A percentile compares a stretch with the other conserved stretches of the same genome.
Conservation (phyloP, 2,329 filamentous ascomycete species). For the Hypoxylon sp. region DNA sequence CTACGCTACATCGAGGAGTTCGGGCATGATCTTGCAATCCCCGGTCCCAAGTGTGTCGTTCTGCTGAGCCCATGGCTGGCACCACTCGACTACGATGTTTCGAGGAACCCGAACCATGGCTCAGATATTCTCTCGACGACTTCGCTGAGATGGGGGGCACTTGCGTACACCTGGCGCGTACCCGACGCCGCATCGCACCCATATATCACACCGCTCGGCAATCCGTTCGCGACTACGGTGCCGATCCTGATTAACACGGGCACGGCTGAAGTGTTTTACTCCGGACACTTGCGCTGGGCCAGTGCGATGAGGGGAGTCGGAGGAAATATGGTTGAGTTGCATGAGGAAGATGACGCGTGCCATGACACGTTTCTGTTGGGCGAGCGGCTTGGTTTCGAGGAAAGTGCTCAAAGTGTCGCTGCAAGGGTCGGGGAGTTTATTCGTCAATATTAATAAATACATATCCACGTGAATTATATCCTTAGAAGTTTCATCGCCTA, state of each 20-base stretch:
- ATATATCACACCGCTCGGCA: conserved; percentile 45
- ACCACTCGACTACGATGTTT: conserved; percentile 20
- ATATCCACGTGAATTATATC: too few relatives aligned
- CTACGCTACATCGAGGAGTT: conserved; percentile 56
- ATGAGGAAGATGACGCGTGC: conserved; percentile 51
- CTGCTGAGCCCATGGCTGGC: conserved; percentile 45
- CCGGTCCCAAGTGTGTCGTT: conserved; percentile 47
- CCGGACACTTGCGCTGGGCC: conserved; percentile 66
- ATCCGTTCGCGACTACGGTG: conserved; percentile 37
- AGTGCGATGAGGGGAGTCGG: conserved; percentile 45
- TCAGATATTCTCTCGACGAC: conserved; percentile 52
- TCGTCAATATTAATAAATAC: not conserved
- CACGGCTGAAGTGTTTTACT: conserved; percentile 45
- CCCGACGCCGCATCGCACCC: conserved; percentile 39
- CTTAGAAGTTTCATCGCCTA: too few relatives aligned
- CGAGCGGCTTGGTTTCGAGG: conserved; percentile 52
- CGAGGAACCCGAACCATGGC: conserved; percentile 32
- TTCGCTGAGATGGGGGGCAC: conserved; percentile 54
- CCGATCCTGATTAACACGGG: conserved; percentile 40
- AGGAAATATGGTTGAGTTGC: conserved; percentile 46
- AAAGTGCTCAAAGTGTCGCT: conserved; percentile 41
- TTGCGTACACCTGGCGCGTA: conserved; percentile 44
- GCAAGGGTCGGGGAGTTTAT: conserved; percentile 37
- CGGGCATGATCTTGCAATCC: conserved; percentile 40
- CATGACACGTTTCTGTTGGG: conserved; percentile 58